Conservation (phyloP, 2,329 filamentous ascomycete species). For the Aspergillus pseudotamarii region DNA sequence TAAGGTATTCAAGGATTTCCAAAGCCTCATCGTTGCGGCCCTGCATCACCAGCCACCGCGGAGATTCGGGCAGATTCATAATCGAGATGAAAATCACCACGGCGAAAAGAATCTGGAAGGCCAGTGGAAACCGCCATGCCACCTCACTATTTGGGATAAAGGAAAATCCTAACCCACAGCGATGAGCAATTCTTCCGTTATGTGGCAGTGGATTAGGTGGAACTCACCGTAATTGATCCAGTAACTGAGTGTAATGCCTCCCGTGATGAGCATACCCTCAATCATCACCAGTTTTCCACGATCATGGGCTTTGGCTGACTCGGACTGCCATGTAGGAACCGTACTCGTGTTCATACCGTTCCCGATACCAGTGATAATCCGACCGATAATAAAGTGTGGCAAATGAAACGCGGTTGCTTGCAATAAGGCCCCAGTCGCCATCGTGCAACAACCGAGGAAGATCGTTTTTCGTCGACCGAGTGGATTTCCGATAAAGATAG, state of each 20-base stretch:
- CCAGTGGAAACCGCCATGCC: constrained; percentile 59
- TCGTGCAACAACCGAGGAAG: constrained; percentile 52
- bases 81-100: constrained; percentile 54
- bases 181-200: background rate
- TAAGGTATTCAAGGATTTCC: constrained; percentile 50
- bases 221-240: constrained; percentile 55
- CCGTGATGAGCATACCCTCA: constrained; percentile 55
- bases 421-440: constrained; percentile 54
- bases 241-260: constrained; percentile 54
- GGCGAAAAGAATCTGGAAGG: constrained; percentile 61
- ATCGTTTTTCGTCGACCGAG: constrained; percentile 56
- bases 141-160: constrained; percentile 52
- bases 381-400: constrained; percentile 55
- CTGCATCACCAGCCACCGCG: constrained; percentile 61
- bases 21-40: constrained; percentile 56
- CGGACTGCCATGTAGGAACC: constrained; percentile 56
- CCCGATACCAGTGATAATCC: constrained; percentile 55
- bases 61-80: constrained; percentile 58
- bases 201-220: constrained; percentile 43
- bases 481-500: constrained; percentile 53
- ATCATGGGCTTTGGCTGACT: constrained; percentile 54
- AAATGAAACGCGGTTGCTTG: constrained; percentile 52
- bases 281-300: constrained; percentile 58
- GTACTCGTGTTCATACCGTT: constrained; percentile 57
- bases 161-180: constrained; percentile 37